Evolutionary conservation across 148 eudicot species (phyloP).

Genomic region (Vaccinium vitisidaea): DNA sequence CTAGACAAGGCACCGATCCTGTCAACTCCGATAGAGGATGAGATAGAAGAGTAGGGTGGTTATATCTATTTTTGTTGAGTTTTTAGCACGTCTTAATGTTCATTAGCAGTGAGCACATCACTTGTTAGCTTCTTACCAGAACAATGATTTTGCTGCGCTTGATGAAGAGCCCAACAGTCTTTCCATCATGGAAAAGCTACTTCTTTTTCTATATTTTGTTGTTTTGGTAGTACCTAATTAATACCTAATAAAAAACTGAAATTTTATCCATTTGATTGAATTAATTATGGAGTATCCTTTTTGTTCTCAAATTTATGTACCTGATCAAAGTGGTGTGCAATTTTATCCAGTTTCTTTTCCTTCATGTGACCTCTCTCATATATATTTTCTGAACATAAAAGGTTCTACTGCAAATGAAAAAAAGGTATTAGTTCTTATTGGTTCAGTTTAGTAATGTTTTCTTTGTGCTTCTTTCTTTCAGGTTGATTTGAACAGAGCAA

Average conservation of each 20-base stretch:
- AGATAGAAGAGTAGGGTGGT: not conserved
- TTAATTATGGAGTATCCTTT: not conserved
- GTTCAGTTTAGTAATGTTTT: not conserved
- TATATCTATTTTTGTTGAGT: not conserved
- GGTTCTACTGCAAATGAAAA: not conserved
- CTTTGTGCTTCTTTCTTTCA: conserved; percentile 24
- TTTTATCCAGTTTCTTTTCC: not conserved
- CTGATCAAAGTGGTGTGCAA: not conserved
- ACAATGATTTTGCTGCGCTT: not conserved
- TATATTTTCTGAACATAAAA: not conserved
- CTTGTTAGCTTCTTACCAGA: not conserved
- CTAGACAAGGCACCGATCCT: not conserved
- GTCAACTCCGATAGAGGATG: not conserved
- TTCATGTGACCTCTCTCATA: not conserved
- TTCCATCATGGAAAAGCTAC: not conserved
- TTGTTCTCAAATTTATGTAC: not conserved
- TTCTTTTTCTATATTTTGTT: not conserved
- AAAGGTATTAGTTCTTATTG: not conserved
- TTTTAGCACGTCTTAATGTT: not conserved
- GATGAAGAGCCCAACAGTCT: not conserved
- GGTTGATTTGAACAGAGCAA: conserved; percentile 94
- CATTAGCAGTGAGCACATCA: not conserved
- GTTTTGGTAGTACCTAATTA: not conserved
- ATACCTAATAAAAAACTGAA: not conserved
- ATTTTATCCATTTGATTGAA: not conserved